Base-by-base conservation (phyloP, 768 basidiomycete species). In the Boletus sp. region DNA sequence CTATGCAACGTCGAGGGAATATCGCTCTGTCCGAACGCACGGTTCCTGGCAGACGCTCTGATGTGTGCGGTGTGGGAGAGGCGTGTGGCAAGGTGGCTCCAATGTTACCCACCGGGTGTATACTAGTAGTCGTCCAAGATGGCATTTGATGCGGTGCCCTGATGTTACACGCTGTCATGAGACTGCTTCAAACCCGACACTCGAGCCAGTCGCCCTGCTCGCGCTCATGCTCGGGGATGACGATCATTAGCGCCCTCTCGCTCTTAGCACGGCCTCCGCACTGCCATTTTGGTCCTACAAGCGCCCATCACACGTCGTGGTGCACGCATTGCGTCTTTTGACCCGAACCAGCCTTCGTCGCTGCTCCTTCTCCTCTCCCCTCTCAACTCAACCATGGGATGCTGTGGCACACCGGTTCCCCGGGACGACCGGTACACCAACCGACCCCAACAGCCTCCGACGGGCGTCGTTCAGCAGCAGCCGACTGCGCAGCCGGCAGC, bases 401-500 rank as follows among this genome's bases (percentile, higher is more conserved):
- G 88, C 63, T 90, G 88, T 65, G 85, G 85, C n/a, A 77, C 80
- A 45, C 59, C 78, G 9, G 64, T 58, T 32, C 63, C 65, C 34
- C 62, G 65, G 29, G 65, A 72, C 52, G 57, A 67, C 50, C 61
- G 72, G 45, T 66, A 67, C 51, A 61, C 70, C 48, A 75, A 77
- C 68, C 68, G 73, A 2, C 59, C 64, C 0, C 60, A 58, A 33
- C 60, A 59, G 32, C 58, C 67, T 6, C 56, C 62, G 27, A 64
- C 71, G 23, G 70, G 65, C 19, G 59, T 82, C 51, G 72, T 79
- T 5, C 74, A 66, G 46, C 77, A 81, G 23, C 88, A 90, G 59
- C 87, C 88, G 0, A 59, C 55, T 0, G 72, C 74, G 3, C 72
- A 74, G 14, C 61, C 59, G 59, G 70, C 37, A 65, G 53, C 78